Conservation (phyloP, 352 stramenopile genomes). For the Globisporangium acanthophoron region DNA sequence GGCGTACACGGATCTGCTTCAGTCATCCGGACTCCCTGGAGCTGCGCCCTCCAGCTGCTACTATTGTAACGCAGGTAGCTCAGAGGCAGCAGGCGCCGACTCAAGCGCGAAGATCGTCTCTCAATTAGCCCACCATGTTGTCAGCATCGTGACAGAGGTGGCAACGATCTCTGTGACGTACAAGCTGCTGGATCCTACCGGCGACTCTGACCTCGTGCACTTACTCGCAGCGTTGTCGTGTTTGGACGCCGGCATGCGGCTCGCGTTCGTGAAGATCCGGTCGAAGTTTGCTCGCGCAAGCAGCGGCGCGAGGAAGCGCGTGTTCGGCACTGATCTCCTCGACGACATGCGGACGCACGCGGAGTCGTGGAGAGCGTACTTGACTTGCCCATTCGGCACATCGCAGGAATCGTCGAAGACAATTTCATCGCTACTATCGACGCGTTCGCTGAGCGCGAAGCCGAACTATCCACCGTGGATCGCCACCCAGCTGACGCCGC, state of each 20-base stretch:
- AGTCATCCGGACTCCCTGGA: neutral
- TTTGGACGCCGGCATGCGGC: slow-evolving; percentile 1
- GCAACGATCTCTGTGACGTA: neutral
- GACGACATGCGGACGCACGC: slow-evolving; percentile 26
- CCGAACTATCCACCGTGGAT: slow-evolving; percentile 16
- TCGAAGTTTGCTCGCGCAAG: slow-evolving; percentile 9
- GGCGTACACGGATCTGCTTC: slow-evolving; percentile 1
- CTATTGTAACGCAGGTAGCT: no score
- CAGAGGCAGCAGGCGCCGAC: neutral
- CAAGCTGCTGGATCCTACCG: no score
- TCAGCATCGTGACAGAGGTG: neutral
- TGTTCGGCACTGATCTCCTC: slow-evolving; percentile 10
- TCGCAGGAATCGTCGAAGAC: neutral
- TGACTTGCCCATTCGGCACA: neutral
- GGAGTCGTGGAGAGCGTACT: slow-evolving; percentile 22
- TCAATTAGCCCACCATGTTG: slow-evolving; percentile 3
- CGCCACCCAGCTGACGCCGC: slow-evolving; percentile 12
- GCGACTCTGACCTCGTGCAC: no score
- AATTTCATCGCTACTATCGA: slow-evolving; percentile 3
- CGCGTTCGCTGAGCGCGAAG: neutral
- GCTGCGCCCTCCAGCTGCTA: neutral
- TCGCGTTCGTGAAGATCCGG: slow-evolving; percentile 19
- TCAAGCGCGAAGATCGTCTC: neutral
- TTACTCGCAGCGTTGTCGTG: neutral
- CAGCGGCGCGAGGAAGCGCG: neutral